Evolutionary conservation across 176 grass and related monocot genomes (phyloP).

Genomic region (Oryza meyeriana): DNA sequence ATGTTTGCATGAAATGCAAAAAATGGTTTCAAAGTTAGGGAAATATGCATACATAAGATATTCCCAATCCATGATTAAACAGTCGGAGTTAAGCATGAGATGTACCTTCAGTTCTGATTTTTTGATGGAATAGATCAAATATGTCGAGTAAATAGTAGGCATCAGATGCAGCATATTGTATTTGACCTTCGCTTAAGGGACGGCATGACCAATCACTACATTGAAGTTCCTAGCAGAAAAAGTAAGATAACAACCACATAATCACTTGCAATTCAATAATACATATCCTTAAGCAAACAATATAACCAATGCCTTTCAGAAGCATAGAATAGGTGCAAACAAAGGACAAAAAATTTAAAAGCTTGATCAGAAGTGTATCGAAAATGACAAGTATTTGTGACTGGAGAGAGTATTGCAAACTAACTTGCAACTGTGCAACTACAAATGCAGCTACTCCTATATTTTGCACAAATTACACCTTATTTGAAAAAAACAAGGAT

Average conservation of each 20-base stretch:
- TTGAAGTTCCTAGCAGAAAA: conserved; percentile 76
- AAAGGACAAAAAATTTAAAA: background rate
- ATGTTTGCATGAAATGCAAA: background rate
- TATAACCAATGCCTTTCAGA: background rate
- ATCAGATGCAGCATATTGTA: conserved; percentile 97
- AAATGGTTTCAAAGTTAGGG: background rate
- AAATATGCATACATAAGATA: background rate
- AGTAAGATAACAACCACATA: background rate
- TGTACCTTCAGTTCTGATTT: conserved; percentile 54
- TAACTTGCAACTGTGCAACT: background rate
- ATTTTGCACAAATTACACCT: background rate
- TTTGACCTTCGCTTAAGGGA: conserved; percentile 80
- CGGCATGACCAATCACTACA: conserved; percentile 96
- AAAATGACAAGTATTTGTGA: background rate
- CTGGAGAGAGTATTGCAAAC: background rate
- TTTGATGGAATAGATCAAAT: conserved; percentile 67
- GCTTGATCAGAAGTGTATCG: background rate
- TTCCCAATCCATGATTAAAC: background rate
- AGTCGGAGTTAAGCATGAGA: conserved; percentile 1
- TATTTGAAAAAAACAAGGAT: background rate
- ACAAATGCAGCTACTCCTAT: background rate
- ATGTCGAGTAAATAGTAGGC: conserved; percentile 88
- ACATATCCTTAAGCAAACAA: background rate
- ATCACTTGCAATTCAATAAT: background rate
- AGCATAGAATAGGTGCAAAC: background rate